Conservation (phyloP, 179 eudicot species). For the Spergularia azorica region DNA sequence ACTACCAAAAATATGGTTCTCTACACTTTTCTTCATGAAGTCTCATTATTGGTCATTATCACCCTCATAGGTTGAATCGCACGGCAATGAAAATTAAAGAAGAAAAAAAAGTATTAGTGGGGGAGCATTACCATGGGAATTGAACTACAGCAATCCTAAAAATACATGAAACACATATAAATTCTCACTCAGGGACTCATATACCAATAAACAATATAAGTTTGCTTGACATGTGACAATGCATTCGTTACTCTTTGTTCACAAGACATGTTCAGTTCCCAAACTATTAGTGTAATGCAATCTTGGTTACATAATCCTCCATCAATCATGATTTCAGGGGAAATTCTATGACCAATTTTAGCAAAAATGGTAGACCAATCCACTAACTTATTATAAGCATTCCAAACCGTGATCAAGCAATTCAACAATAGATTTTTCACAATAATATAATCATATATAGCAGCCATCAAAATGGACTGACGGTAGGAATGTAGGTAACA, state of each 20-base stretch:
- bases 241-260: background rate
- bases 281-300: background rate
- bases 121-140: too few species aligned
- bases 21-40: too few species aligned
- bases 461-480: background rate
- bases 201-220: too few species aligned
- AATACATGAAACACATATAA: too few species aligned
- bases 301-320: background rate
- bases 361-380: slow-evolving; percentile 1
- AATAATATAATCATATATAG: background rate
- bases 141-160: too few species aligned
- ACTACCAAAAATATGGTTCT: too few species aligned
- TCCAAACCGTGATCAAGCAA: background rate
- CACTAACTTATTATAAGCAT: background rate
- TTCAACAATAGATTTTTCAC: background rate
- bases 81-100: too few species aligned
- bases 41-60: too few species aligned
- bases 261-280: background rate
- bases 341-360: background rate
- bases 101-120: too few species aligned
- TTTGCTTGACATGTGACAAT: too few species aligned
- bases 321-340: background rate
- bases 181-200: too few species aligned
- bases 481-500: background rate
- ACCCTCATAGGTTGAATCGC: too few species aligned